Evolutionary conservation across 1,284 basidiomycete genomes (phyloP), one percentile per base, ranked within the genome.

Genomic region (Ceratobasidium sp.): DNA sequence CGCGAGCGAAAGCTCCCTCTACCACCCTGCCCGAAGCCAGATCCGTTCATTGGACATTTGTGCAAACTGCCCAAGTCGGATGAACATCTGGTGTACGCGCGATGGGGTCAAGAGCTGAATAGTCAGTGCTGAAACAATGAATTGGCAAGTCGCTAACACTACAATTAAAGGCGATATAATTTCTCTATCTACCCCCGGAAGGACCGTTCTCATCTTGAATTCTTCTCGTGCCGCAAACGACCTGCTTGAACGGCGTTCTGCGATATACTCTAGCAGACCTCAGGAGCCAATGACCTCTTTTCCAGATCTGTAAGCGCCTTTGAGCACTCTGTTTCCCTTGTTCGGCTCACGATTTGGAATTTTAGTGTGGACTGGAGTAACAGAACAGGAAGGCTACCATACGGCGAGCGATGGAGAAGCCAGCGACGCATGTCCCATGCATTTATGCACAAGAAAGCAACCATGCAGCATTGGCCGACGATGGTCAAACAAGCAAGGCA

Each of bases 161-260:
- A 40, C 17, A 17, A 8, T 40, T 8, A 40, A 32, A 70, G 71
- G 58, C 10, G 68, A 70, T 25, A 49, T 73, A 10, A 54, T 65
- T 8, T 71, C 52, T 31, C 20, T 73, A 5, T 55, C 55, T 17
- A 32, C 70, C 1, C 42, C 68, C 15, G 70, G 70, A 10, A 43
- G 65, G 32, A 47, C 62, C 22, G 55, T 72, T 29, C 40, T 73
- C 15, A 29, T 73, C 1, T 35, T 73, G 17, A 73, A 73, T 53
- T 69, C 68, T 35, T 13, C 35, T 17, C 25, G 67, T 34, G 72
- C 70, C 3, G 71, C 65, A 13, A 32, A 47, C n/a, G 72, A 70
- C 3, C 55, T 73, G 17, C 35, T 73, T 17, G 72, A 69, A 3
- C 58, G 53, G 50, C 60, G 69, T 1, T 65, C 71, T 8, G 40